Conservation (phyloP, 805 yeast species). For the Cyberlindnera nakhonratchasimensis region DNA sequence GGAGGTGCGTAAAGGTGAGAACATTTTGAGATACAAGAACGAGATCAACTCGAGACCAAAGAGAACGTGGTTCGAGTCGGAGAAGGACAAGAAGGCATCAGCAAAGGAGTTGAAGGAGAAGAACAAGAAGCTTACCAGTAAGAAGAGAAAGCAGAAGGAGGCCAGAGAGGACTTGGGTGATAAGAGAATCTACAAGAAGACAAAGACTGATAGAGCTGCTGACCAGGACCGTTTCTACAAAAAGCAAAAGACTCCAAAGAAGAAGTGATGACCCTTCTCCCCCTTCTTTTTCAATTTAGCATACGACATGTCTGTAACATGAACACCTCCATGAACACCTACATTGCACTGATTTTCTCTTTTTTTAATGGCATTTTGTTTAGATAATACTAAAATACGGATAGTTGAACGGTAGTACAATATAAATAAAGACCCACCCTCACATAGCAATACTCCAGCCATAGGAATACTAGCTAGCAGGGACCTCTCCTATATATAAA, state of each 20-base stretch:
- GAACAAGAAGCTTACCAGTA: conserved; percentile 48
- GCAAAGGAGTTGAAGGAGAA: conserved; percentile 31
- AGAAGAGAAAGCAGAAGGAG: conserved; percentile 69
- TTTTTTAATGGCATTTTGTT: not conserved
- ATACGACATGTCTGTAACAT: not conserved
- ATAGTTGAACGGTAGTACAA: not conserved
- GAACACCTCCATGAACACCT: too few species aligned
- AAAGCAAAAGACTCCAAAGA: conserved; percentile 24
- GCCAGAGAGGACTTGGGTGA: conserved; percentile 48
- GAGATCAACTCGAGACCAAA: conserved; percentile 89
- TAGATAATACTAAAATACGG: not conserved
- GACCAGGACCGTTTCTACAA: conserved; percentile 41
- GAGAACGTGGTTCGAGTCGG: conserved; percentile 92
- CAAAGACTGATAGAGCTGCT: conserved; percentile 61
- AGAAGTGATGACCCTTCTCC: too few species aligned
- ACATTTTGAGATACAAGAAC: conserved; percentile 69
- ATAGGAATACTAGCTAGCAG: too few species aligned
- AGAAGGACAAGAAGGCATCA: conserved; percentile 39
- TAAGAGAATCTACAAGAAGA: conserved; percentile 69
- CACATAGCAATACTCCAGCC: too few species aligned
- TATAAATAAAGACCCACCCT: too few species aligned
- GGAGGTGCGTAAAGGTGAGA: conserved; percentile 83
- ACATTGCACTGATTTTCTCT: too few species aligned
- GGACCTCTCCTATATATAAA: too few species aligned
- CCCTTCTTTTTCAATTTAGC: not conserved